phyloP scores from a whole-genome alignment of 805 yeast genomes.

The Candida schatavii region DNA sequence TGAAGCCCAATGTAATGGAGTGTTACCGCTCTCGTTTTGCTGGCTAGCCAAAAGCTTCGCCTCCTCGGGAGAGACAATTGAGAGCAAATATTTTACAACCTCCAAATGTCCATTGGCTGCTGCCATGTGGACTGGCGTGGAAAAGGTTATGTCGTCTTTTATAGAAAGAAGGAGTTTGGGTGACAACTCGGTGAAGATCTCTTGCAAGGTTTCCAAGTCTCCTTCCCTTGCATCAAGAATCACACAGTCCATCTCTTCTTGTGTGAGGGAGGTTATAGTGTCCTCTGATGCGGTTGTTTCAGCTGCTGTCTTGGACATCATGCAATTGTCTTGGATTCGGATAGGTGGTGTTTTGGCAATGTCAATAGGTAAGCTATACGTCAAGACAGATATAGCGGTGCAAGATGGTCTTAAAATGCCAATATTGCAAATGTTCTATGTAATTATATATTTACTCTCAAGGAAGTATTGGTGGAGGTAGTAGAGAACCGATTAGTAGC shows the following conservation, averaged over 20 bases:
- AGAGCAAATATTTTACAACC: constrained; percentile 58
- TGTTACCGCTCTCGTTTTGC: constrained; percentile 80
- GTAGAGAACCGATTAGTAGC: neutral
- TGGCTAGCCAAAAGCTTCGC: constrained; percentile 32
- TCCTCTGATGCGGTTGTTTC: neutral
- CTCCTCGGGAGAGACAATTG: constrained; percentile 43
- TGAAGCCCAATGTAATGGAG: constrained; percentile 96
- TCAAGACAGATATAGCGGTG: too few species aligned
- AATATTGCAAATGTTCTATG: too few species aligned
- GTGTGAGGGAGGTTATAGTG: constrained; percentile 29
- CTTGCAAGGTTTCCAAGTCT: constrained; percentile 72
- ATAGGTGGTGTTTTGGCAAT: too few species aligned
- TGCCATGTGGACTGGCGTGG: constrained; percentile 91
- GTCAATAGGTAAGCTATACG: too few species aligned
- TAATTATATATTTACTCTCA: too few species aligned
- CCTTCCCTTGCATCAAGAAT: constrained; percentile 85
- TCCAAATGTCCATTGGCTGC: constrained; percentile 89
- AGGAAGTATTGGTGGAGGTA: neutral
- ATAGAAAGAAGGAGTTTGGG: constrained; percentile 43
- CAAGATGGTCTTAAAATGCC: too few species aligned
- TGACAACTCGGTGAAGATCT: constrained; percentile 59
- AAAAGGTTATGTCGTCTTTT: constrained; percentile 59
- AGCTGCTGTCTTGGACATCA: neutral
- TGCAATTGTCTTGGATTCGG: neutral
- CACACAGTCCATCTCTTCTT: constrained; percentile 81